Percentiles rank a stretch among this genome's conserved stretches.
Conservation (phyloP, 202 grass and related monocot species). For the Setaria viridis region DNA sequence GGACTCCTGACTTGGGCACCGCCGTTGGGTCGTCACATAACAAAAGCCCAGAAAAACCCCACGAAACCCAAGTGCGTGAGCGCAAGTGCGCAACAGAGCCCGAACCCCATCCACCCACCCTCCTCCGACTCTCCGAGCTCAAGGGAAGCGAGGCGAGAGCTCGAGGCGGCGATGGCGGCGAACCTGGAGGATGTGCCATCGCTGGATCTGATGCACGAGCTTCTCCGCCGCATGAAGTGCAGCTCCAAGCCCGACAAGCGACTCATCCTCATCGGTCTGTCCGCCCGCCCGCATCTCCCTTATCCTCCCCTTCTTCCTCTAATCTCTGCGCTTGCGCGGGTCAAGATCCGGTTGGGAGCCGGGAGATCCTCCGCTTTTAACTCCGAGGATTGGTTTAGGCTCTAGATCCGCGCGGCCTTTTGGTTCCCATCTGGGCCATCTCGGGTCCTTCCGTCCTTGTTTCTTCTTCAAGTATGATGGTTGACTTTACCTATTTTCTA, state of each 20-base stretch:
- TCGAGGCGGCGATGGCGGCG: slow-evolving; percentile 43
- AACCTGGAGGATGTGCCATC: slow-evolving; percentile 86
- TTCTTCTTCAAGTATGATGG: background rate
- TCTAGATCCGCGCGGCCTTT: background rate
- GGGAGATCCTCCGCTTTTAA: background rate
- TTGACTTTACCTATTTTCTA: background rate
- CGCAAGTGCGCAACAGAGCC: background rate
- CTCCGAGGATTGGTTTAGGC: background rate
- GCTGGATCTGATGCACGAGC: slow-evolving; percentile 87
- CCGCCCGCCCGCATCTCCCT: background rate
- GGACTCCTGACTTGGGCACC: too few relatives aligned
- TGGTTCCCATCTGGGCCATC: slow-evolving; percentile 8
- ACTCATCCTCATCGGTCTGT: slow-evolving; percentile 35
- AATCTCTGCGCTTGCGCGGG: background rate
- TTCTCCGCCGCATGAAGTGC: slow-evolving; percentile 90
- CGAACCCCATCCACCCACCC: background rate
- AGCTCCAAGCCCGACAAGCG: slow-evolving; percentile 69
- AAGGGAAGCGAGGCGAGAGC: background rate
- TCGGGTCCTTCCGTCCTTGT: background rate
- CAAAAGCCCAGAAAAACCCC: background rate
- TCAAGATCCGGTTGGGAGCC: slow-evolving; percentile 30
- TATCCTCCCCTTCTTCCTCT: background rate
- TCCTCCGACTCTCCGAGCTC: background rate
- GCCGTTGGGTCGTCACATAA: too few relatives aligned
- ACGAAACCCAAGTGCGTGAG: background rate